Base-by-base conservation (phyloP, 2,329 filamentous ascomycete species). In the Colletotrichum spinosum region DNA sequence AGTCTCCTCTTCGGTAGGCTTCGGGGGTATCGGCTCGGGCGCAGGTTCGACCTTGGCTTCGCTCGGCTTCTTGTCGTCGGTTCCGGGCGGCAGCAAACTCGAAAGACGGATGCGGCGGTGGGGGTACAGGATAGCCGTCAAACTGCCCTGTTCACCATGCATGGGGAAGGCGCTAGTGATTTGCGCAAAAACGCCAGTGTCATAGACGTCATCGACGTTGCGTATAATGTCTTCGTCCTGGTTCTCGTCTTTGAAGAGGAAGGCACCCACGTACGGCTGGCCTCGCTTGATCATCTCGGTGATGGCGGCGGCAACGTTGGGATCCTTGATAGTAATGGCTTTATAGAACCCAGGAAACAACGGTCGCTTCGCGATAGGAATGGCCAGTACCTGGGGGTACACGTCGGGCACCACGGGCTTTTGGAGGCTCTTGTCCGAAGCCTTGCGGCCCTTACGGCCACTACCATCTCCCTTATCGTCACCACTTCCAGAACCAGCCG, bases 301-400 rank as follows among this genome's bases (percentile, higher is more conserved):
- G 70, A 99, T 97, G 25, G 96, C 96, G 44, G 90, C 89, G 12
- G 94, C 92, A 41, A 99, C 96, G 71, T 96, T 92, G 15, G 92
- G 92, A 74, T 99, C 94, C 75, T 93, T 91, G 71, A 99, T 97
- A 4, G 95, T 99, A 71, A 99, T 96, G 9, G 96, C 95, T 80
- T 99, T 99, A 83, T 99, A 99, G 79, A 98, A 99, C 1, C 96
- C 96, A 1, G 96, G 96, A 79, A 98, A 99, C 11, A 99, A 83
- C 10, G 96, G 96, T 57, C 96, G 87, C 77, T 97, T 94, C 35
- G 93, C 92, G 72, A 99, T 97, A 8, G 96, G 96, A 60, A 99
- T 97, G 2, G 95, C 95, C 86, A 99, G 93, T 60, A 99, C 94
- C 76, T 98, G 96, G 4, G 96, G 96, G 76, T 99, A 99, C 48